Evolutionary conservation across 371 early-diverging fungal species (phyloP), one percentile per base, ranked within the genome.

Genomic region (Mortierella sp.): DNA sequence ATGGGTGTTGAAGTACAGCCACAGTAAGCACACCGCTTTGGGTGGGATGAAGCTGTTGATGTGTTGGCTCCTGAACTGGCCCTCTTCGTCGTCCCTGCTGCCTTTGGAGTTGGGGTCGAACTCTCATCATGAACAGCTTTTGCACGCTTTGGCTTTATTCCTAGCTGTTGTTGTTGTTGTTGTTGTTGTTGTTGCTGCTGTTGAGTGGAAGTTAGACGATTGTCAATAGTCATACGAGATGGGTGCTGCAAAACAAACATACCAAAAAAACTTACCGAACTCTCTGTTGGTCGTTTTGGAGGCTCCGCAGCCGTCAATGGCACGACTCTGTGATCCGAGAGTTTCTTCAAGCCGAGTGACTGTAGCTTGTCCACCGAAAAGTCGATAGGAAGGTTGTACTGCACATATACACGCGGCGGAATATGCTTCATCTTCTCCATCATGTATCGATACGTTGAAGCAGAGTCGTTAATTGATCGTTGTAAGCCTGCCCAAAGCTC

Each of bases 1-100:
- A 86, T 88, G 14, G 91, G 89, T 14, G 91, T 90, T 43, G 86
- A 83, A n/a, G 85, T 82, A 47, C 84, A 82, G 63, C 84, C 82
- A 67, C 91, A 90, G 28, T 85, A 86, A 41, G 83, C 83, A 43
- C 88, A 88, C 27, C 79, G 79, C 38, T 66, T 70, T 39, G 49
- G 69, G 24, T 30, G 48, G 3, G 56, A 24, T 27, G 57, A 28
- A 34, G 39, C 6, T 12, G 54, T 28, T 23, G 58, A 10, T 10
- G 65, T 14, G 24, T 14, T 30, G 27, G 30, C 30, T 14, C 52
- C 4, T 6, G 26, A 19, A 4, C 51, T 23, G 10, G 21, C 14
- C 21, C 53, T 61, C 31, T 53, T 48, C 1, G 30, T 24, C 12
- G 38, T n/a, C 0, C 23, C 21, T 8, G 12, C 41, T 19, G 31